Base-by-base conservation (phyloP, 768 basidiomycete genomes). In the Hirschioporus abietinus region DNA sequence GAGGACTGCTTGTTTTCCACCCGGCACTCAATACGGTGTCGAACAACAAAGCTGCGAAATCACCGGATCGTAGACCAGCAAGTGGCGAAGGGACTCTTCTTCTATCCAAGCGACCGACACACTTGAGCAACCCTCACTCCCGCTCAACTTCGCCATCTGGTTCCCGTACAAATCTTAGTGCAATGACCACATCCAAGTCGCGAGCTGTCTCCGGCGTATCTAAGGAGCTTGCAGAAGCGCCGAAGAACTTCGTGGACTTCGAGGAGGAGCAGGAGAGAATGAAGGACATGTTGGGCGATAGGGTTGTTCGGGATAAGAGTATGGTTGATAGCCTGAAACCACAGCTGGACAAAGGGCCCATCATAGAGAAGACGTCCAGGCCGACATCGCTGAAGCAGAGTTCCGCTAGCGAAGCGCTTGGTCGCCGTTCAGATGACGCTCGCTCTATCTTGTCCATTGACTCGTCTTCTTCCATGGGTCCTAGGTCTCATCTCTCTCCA, bases 201-300 rank as follows among this genome's bases (percentile, higher is more conserved):
- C 82, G 84, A 6, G 83, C 89, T 6, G 89, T 91, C 0, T 89
- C 91, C n/a, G 88, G 86, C 12, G 77, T 94, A 5, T 90, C 86
- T 8, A 79, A 79, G 9, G 89, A 91, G 67, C 84, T 84, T 67
- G 90, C 85, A 0, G 89, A 93, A 73, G 92, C 92, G 0, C 86
- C 90, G 0, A 91, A 85, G 76, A 91, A 87, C 70, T 88, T 84
- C 71, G 88, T 93, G 1, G 93, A 94, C 72, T 92, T 87, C 66
- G 92, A 93, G 1, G 90, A 92, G 59, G 92, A 94, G 72, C 81
- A 88, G 1, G 88, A 88, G 65, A 88, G 86, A 70, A 79, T 94
- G 68, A 92, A 90, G 72, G 88, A 87, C 36, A 80, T 94, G 72
- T 75, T 94, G 35, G 88, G 87, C 71, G 86, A 84, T 10, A 82